A percentile compares a stretch with the other conserved stretches of the same genome.
Conservation (phyloP, 2,329 filamentous ascomycete genomes). For the Penicillium sp. region DNA sequence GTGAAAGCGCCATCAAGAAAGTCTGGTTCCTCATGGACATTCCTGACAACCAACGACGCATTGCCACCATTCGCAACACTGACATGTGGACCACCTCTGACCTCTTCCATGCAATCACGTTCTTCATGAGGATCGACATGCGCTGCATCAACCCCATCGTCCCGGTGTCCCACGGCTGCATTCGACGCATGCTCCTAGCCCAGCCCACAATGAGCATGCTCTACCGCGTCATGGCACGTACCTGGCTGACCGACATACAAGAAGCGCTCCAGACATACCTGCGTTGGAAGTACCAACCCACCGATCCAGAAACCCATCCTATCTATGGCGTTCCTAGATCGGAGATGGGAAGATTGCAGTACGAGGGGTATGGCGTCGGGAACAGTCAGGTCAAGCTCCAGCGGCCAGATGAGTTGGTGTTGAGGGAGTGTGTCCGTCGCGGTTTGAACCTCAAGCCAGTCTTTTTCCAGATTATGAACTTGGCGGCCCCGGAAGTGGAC, state of each 20-base stretch:
- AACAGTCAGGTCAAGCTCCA: constrained; percentile 44
- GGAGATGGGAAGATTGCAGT: constrained; percentile 49
- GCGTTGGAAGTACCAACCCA: constrained; percentile 51
- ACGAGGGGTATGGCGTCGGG: constrained; percentile 32
- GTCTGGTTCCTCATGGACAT: constrained; percentile 72
- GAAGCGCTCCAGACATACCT: constrained; percentile 58
- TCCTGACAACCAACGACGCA: constrained; percentile 53
- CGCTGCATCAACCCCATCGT: constrained; percentile 61
- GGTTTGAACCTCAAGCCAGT: constrained; percentile 52
- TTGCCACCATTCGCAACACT: constrained; percentile 51
- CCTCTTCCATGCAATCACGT: constrained; percentile 59
- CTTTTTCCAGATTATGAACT: constrained; percentile 28
- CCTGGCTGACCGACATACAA: constrained; percentile 45
- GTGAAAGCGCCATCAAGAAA: constrained; percentile 54
- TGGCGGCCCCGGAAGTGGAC: not conserved
- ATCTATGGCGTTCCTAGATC: constrained; percentile 52
- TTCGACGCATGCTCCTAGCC: constrained; percentile 58
- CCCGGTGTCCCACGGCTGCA: constrained; percentile 47
- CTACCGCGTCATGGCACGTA: constrained; percentile 57
- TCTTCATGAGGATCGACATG: constrained; percentile 71
- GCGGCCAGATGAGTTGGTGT: constrained; percentile 57
- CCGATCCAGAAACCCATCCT: constrained; percentile 21
- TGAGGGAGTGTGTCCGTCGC: constrained; percentile 53
- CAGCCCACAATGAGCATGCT: constrained; percentile 56
- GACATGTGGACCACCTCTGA: constrained; percentile 57